Conservation (phyloP, 1,139 yeast species). For the Hemisphaericaspora lyxosophila region DNA sequence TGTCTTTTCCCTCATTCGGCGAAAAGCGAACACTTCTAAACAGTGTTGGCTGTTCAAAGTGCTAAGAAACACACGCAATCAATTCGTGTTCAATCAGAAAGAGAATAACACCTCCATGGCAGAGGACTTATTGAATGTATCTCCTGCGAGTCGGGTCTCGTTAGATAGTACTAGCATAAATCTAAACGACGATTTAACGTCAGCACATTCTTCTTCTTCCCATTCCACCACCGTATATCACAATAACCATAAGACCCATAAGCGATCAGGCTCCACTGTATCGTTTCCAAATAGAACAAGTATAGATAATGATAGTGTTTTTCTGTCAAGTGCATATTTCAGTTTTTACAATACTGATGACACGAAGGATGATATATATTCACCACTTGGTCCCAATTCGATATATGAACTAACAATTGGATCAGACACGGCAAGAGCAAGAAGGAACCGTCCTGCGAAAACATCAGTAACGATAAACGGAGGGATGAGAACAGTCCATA, state of each 20-base stretch:
- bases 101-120: conserved; percentile 9
- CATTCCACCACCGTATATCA: neutral
- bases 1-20: neutral
- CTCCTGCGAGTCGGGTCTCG: conserved; percentile 21
- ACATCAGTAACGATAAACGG: conserved; percentile 42
- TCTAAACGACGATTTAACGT: conserved; percentile 40
- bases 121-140: conserved; percentile 16
- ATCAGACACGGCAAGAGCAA: conserved; percentile 47
- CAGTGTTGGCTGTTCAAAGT: too few relatives aligned
- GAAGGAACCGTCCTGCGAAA: conserved; percentile 32
- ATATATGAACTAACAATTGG: conserved; percentile 71
- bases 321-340: conserved; percentile 33
- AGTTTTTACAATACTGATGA: conserved; percentile 23
- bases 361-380: conserved; percentile 29
- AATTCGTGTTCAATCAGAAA: too few relatives aligned
- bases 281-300: conserved; percentile 25
- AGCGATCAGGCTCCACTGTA: conserved; percentile 22
- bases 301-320: conserved; percentile 38
- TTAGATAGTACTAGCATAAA: conserved; percentile 30
- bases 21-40: too few relatives aligned
- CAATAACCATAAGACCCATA: conserved; percentile 7
- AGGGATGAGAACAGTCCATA: conserved; percentile 38
- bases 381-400: conserved; percentile 78
- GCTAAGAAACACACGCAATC: too few relatives aligned
- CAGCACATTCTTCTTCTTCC: conserved; percentile 21